Conservation (phyloP, 495 filamentous ascomycete genomes). For the Neurospora cerealis region DNA sequence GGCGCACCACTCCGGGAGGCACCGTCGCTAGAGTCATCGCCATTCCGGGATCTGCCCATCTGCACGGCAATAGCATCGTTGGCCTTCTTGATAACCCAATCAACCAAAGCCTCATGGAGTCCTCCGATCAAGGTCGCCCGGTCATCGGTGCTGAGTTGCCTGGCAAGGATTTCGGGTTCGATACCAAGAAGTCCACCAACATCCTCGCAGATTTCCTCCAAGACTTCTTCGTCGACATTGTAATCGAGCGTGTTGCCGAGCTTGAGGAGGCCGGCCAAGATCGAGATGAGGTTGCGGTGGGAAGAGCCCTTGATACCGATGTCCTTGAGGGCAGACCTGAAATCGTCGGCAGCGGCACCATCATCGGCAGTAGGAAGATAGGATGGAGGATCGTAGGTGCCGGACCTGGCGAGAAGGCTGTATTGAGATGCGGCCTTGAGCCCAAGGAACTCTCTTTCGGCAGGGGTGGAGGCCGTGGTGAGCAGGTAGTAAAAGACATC, state of each 20-base stretch:
- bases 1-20: slow-evolving; percentile 40
- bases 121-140: slow-evolving; percentile 72
- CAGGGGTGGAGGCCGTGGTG: slow-evolving; percentile 77
- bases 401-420: slow-evolving; percentile 65
- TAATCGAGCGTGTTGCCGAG: slow-evolving; percentile 84
- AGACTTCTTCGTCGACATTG: slow-evolving; percentile 71
- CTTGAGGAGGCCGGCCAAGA: slow-evolving; percentile 78
- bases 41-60: slow-evolving; percentile 48
- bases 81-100: slow-evolving; percentile 83
- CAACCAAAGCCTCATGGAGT: slow-evolving; percentile 88
- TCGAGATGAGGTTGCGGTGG: slow-evolving; percentile 70
- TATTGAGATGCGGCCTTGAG: slow-evolving; percentile 74
- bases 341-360: slow-evolving; percentile 85
- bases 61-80: slow-evolving; percentile 81
- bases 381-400: slow-evolving; percentile 76
- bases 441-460: slow-evolving; percentile 84
- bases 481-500: slow-evolving; percentile 97
- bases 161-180: slow-evolving; percentile 72
- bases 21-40: slow-evolving; percentile 54
- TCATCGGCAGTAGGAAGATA: slow-evolving; percentile 94
- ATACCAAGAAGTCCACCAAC: slow-evolving; percentile 76
- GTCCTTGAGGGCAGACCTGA: slow-evolving; percentile 68
- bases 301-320: slow-evolving; percentile 86
- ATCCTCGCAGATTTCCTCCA: slow-evolving; percentile 85
- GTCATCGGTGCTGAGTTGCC: slow-evolving; percentile 72